Conservation (phyloP, 306 rosid genomes). For the Trichosanthes cucumerina region DNA sequence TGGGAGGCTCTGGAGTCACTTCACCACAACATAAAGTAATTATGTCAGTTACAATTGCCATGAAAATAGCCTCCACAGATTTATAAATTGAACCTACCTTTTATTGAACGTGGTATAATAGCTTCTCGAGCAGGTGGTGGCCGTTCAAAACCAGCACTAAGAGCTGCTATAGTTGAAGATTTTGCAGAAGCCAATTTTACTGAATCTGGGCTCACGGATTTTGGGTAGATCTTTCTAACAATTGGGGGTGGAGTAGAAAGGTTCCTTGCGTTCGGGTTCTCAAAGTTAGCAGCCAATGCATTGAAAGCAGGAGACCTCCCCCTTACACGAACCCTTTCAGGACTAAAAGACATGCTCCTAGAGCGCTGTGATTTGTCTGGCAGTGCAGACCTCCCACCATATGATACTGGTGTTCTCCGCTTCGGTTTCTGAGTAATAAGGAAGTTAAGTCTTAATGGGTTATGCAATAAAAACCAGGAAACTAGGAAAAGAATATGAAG, state of each 20-base stretch:
- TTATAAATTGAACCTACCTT: slow-evolving; percentile 29
- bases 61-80: neutral
- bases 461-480: neutral
- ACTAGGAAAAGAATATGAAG: neutral
- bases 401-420: slow-evolving; percentile 60
- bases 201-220: slow-evolving; percentile 58
- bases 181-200: slow-evolving; percentile 38
- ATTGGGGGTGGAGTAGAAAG: slow-evolving; percentile 97
- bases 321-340: slow-evolving; percentile 88
- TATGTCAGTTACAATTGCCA: neutral
- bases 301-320: slow-evolving; percentile 99
- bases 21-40: slow-evolving; percentile 17
- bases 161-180: slow-evolving; percentile 53
- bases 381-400: slow-evolving; percentile 72
- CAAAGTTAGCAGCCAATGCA: slow-evolving; percentile 84
- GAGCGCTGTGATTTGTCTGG: slow-evolving; percentile 91
- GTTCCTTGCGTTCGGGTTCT: slow-evolving; percentile 58
- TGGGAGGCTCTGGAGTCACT: slow-evolving; percentile 35
- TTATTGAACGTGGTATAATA: slow-evolving; percentile 64
- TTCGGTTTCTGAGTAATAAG: slow-evolving; percentile 62
- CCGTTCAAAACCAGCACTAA: slow-evolving; percentile 57
- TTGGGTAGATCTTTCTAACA: slow-evolving; percentile 70
- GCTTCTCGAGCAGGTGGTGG: slow-evolving; percentile 46
- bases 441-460: neutral
- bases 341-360: slow-evolving; percentile 86